Conservation (phyloP, 768 basidiomycete genomes). For the Podaxis carcinomalis region DNA sequence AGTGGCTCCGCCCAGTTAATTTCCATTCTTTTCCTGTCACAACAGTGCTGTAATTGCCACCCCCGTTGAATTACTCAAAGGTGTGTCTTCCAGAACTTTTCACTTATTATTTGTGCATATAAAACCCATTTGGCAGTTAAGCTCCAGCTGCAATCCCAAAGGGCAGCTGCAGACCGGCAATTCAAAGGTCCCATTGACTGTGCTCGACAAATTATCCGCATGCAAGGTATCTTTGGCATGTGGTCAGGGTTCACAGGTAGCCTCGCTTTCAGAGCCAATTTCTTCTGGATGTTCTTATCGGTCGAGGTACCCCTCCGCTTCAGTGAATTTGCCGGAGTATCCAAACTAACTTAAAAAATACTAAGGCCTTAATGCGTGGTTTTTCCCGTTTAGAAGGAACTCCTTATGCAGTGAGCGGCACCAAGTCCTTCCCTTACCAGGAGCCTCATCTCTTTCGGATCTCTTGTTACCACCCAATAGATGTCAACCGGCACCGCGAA, state of each 20-base stretch:
- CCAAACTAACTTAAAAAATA: constrained; percentile 16
- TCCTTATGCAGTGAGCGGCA: constrained; percentile 47
- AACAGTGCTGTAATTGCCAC: constrained; percentile 65
- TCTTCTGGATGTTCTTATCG: constrained; percentile 76
- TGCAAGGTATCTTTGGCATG: constrained; percentile 61
- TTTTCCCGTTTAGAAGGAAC: constrained; percentile 56
- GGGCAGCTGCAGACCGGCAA: constrained; percentile 43
- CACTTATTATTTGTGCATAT: constrained; percentile 26
- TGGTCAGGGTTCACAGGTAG: constrained; percentile 77
- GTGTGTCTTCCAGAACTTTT: constrained; percentile 22
- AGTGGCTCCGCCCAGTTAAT: background rate
- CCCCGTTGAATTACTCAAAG: constrained; percentile 77
- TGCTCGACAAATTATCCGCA: constrained; percentile 54
- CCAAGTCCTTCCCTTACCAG: background rate
- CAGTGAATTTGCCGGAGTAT: constrained; percentile 4
- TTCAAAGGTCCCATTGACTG: constrained; percentile 68
- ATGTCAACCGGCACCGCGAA: constrained; percentile 58
- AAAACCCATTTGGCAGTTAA: constrained; percentile 39
- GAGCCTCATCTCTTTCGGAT: background rate
- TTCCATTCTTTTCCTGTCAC: constrained; percentile 7
- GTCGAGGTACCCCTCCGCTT: constrained; percentile 43
- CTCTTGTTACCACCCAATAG: constrained; percentile 24
- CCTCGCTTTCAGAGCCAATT: constrained; percentile 67
- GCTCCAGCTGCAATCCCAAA: constrained; percentile 63
- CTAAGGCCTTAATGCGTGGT: constrained; percentile 54